A percentile compares a stretch with the other conserved stretches of the same genome.
Conservation (phyloP, 352 stramenopile genomes). For the Elongisporangium senticosum region DNA sequence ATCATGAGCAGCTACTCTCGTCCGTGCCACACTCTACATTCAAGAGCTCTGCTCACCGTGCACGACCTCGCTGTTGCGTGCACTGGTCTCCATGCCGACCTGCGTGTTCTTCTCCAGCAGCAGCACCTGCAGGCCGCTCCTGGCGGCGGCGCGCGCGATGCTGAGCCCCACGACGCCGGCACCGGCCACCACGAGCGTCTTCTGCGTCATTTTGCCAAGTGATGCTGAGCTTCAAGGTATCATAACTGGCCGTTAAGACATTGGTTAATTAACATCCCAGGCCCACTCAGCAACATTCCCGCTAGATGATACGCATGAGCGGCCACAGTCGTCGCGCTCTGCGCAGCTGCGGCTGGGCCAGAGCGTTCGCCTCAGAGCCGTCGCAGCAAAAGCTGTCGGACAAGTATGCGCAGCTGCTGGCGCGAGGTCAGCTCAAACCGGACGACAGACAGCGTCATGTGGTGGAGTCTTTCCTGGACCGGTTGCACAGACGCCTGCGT, state of each 20-base stretch:
- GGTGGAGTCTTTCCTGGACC: constrained; percentile 32
- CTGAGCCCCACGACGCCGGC: constrained; percentile 75
- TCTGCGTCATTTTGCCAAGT: constrained; percentile 15
- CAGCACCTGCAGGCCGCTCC: constrained; percentile 62
- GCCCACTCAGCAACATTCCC: too few relatives aligned
- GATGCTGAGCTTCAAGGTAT: background rate
- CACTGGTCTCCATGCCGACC: constrained; percentile 86
- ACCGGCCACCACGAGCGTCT: constrained; percentile 65
- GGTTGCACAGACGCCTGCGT: constrained; percentile 44
- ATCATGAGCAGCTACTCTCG: background rate
- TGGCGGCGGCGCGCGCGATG: constrained; percentile 50
- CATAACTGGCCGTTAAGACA: background rate
- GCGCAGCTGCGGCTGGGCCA: background rate
- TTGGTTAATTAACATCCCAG: background rate
- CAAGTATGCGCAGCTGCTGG: constrained; percentile 4
- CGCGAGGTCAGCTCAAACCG: constrained; percentile 4
- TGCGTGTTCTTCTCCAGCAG: constrained; percentile 82
- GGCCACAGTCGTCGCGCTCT: background rate
- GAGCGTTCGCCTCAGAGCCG: background rate
- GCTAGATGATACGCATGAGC: background rate
- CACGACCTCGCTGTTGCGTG: constrained; percentile 94
- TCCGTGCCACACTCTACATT: background rate
- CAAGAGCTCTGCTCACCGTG: constrained; percentile 54
- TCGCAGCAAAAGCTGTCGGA: background rate
- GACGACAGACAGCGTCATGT: constrained; percentile 19